These are phyloP conservation scores for Blastobotrys muscicola DNA, from an alignment of 805 yeast genomes.

Conservation along the genomic window DNA sequence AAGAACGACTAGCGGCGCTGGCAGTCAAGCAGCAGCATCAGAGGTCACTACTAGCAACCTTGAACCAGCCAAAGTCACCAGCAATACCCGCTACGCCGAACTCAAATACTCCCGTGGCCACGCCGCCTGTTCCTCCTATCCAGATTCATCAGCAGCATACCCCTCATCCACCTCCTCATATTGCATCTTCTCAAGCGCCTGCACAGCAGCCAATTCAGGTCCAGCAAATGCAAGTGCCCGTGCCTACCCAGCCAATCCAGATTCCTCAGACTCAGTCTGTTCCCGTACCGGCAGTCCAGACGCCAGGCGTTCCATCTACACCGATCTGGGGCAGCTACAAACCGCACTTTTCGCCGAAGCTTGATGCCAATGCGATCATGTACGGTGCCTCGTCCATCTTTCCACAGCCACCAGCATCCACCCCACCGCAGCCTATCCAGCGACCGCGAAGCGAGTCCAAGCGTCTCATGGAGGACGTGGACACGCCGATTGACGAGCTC, in stretches of 20 bases:
- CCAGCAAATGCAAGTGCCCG: not conserved
- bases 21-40: slow-evolving; percentile 8
- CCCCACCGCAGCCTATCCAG: slow-evolving; percentile 1
- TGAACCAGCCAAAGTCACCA: slow-evolving; percentile 1
- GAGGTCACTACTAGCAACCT: slow-evolving; percentile 8
- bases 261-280: slow-evolving; percentile 2
- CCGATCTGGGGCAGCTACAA: not conserved
- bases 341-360: not conserved
- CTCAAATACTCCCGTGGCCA: not conserved
- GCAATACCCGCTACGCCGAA: not conserved
- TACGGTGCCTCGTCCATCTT: not conserved
- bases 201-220: too few relatives aligned
- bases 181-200: not conserved
- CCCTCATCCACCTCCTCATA: not conserved
- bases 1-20: not conserved
- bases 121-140: not conserved
- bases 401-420: not conserved
- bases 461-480: slow-evolving; percentile 2
- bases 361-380: not conserved
- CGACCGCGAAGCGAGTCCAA: not conserved
- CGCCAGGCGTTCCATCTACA: not conserved
- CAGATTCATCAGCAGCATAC: slow-evolving; percentile 2
- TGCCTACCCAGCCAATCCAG: not conserved
- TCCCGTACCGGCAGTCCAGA: slow-evolving; percentile 1
- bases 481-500: slow-evolving; percentile 15